phyloP scores from a whole-genome alignment of 2,329 filamentous ascomycete species.

The Biscogniauxia mediterranea region DNA sequence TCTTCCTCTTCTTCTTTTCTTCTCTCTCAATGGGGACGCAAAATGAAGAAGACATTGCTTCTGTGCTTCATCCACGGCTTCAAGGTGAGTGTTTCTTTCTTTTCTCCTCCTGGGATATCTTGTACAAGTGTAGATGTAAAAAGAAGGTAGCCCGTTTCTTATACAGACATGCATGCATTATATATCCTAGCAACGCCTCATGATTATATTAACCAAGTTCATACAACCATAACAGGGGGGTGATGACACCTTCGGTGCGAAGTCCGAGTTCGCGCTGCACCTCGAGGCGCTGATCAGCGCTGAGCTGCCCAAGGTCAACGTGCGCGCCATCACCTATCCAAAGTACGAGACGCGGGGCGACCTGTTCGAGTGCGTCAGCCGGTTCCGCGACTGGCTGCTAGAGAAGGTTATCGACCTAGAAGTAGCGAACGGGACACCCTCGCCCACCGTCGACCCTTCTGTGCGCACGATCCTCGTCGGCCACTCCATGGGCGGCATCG shows the following conservation, averaged over 20 bases:
- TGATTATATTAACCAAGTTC: conserved; percentile 36
- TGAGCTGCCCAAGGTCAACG: conserved; percentile 66
- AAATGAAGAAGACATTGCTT: conserved; percentile 75
- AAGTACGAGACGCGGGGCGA: conserved; percentile 81
- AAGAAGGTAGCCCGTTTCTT: neutral
- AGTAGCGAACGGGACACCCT: conserved; percentile 61
- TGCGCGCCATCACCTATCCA: conserved; percentile 71
- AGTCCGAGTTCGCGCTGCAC: conserved; percentile 68
- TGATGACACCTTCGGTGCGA: conserved; percentile 71
- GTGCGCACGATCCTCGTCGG: conserved; percentile 33
- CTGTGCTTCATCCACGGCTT: conserved; percentile 88
- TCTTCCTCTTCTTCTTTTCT: conserved; percentile 4
- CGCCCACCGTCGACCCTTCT: conserved; percentile 33
- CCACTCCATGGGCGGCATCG: conserved; percentile 73
- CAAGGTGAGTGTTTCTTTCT: conserved; percentile 47
- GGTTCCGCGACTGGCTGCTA: conserved; percentile 81
- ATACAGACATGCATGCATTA: neutral
- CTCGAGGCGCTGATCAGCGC: conserved; percentile 62
- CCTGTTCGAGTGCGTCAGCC: conserved; percentile 65
- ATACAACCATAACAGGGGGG: conserved; percentile 53
- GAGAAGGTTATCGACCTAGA: conserved; percentile 94
- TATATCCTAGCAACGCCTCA: too few species aligned
- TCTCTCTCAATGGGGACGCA: conserved; percentile 35
- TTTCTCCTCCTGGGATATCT: neutral
- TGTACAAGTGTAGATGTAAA: neutral